Evolutionary conservation across 192 early-diverging fungal genomes (phyloP).

Genomic region (Coemansia sp.): DNA sequence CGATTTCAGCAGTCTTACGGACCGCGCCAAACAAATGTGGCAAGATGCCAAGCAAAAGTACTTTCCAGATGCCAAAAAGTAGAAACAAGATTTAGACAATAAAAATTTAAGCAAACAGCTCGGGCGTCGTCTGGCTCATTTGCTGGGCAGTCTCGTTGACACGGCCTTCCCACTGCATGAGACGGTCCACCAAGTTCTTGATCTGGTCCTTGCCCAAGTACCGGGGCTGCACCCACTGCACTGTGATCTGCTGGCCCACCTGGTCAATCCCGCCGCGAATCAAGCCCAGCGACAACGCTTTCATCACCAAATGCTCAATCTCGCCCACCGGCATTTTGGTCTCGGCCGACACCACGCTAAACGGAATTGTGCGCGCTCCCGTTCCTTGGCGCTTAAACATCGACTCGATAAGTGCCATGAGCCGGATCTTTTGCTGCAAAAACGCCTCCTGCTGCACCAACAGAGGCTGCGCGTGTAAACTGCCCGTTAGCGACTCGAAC

Average conservation of each 20-base stretch:
- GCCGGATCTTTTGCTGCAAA: slow-evolving; percentile 92
- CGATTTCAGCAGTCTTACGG: slow-evolving; percentile 61
- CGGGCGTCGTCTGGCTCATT: slow-evolving; percentile 44
- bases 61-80: slow-evolving; percentile 5
- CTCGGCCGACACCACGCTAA: slow-evolving; percentile 78
- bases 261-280: slow-evolving; percentile 95
- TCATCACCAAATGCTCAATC: slow-evolving; percentile 98
- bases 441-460: slow-evolving; percentile 73
- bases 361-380: slow-evolving; percentile 74
- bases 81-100: not conserved
- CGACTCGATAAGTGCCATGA: slow-evolving; percentile 95
- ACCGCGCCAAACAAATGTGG: slow-evolving; percentile 66
- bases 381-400: slow-evolving; percentile 77
- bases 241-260: slow-evolving; percentile 81
- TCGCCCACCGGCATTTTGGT: slow-evolving; percentile 58
- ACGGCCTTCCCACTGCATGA: slow-evolving; percentile 82
- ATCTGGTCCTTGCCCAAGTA: slow-evolving; percentile 91
- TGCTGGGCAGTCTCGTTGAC: slow-evolving; percentile 61
- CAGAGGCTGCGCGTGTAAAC: slow-evolving; percentile 77
- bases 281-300: slow-evolving; percentile 88
- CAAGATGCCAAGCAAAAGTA: slow-evolving; percentile 45
- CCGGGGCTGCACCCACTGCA: slow-evolving; percentile 98
- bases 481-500: slow-evolving; percentile 75
- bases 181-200: slow-evolving; percentile 72
- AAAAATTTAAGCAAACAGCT: slow-evolving; percentile 38